Evolutionary conservation across 2,329 filamentous ascomycete species (phyloP), one percentile per base, ranked within the genome.

Genomic region (Arthroderma sp.): DNA sequence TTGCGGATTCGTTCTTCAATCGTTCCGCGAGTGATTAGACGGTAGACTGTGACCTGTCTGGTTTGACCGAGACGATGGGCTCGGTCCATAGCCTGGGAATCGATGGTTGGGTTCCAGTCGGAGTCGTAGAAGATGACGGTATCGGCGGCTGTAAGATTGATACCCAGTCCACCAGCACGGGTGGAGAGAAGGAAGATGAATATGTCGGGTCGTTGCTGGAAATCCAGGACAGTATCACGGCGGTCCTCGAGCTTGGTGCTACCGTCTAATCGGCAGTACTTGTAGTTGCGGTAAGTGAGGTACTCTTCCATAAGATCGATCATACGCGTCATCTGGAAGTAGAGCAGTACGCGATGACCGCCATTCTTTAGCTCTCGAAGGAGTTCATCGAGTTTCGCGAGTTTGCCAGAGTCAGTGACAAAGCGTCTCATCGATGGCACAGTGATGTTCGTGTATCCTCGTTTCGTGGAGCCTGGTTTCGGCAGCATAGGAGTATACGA

Each of bases 311-410:
- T 97, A 60, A 98, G 78, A 70, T 98, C 91, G 68, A 98, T 97
- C 93, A 98, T 98, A 68, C 88, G 87, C 2, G 93, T 98, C 93
- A 98, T 98, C 78, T 98, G 93, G 87, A 98, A 98, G 79, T 98
- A 98, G 19, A 98, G 78, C 56, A 98, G 78, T 21, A 98, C 93
- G 67, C 93, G 90, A 66, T 98, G 93, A 37, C 87, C 87, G 61
- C 87, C 88, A 61, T 89, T 86, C 79, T 97, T 98, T 66, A 98
- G 84, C 70, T 90, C 81, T 69, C 87, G 87, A 13, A 98, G 80
- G 17, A 98, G 78, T 63, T 88, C 79, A 69, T 98, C 93, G 54
- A 98, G 78, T 68, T 90, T 89, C 51, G 90, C 91, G 60, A 98
- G 81, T 76, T 98, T 98, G 68, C 93, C 93, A 56, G 90, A 95